These are phyloP conservation scores for Blastobotrys arbuscula DNA, from an alignment of 1,139 yeast genomes.

Conservation along the genomic window DNA sequence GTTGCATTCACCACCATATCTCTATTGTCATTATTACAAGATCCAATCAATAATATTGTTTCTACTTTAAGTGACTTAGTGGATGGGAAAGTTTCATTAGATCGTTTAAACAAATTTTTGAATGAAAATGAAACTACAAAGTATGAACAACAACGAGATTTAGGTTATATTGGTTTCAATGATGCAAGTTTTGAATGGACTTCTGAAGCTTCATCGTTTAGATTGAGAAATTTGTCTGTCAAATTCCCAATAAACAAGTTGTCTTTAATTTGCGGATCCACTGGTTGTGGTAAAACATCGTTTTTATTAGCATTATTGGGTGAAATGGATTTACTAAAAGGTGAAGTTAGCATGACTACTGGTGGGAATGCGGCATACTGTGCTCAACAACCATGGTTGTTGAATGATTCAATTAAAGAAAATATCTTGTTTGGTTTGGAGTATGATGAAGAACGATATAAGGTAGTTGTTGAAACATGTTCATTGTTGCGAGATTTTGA, in stretches of 20 bases:
- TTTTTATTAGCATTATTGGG: constrained; percentile 84
- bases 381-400: constrained; percentile 91
- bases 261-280: constrained; percentile 84
- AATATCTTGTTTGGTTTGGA: constrained; percentile 75
- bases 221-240: constrained; percentile 54
- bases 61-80: constrained; percentile 81
- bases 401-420: constrained; percentile 79
- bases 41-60: constrained; percentile 82
- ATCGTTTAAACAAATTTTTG: constrained; percentile 76
- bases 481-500: constrained; percentile 69
- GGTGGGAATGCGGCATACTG: constrained; percentile 77
- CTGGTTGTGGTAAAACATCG: constrained; percentile 94
- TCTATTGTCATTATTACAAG: constrained; percentile 71
- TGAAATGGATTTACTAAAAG: constrained; percentile 74
- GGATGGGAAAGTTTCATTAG: constrained; percentile 84
- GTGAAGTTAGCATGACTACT: constrained; percentile 64
- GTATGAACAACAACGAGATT: constrained; percentile 63
- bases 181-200: constrained; percentile 43
- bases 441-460: constrained; percentile 67
- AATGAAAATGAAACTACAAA: constrained; percentile 76
- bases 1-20: constrained; percentile 89
- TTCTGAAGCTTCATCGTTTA: background rate
- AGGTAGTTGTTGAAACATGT: constrained; percentile 67
- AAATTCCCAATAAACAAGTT: constrained; percentile 66
- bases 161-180: constrained; percentile 76